Evolutionary conservation across 768 basidiomycete species (phyloP), one percentile per base, ranked within the genome.

Genomic region (Gymnopilus dilepis): DNA sequence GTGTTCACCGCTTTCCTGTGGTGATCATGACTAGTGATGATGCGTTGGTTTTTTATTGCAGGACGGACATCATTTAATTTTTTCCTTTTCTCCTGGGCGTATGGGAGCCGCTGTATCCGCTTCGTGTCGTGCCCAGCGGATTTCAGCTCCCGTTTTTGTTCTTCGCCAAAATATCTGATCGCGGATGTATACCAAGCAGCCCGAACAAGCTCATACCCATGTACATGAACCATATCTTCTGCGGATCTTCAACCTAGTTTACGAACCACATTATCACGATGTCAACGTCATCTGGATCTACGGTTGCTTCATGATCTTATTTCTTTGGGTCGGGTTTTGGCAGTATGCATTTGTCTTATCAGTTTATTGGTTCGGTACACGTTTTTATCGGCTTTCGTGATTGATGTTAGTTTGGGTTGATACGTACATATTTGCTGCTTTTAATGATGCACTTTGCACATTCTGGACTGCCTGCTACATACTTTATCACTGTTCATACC

Each of bases 1-100:
- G 33, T 58, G 31, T 21, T 55, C 26, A 43, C 62, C 30, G 50
- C 58, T 30, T 50, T 62, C 26, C 33, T 65, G 11, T 65, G 58
- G 57, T 63, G 53, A 59, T 59, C 22, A 13, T 22, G 28, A 37
- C 19, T 47, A 12, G 28, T 22, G 22, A 12, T 13, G 9, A 21
- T 28, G 11, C 21, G 5, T 21, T 28, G 13, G 33, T n/a, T 19
- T 45, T 31, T 31, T 47, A 12, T 31, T 28, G 26, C 24, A 15
- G 13, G 47, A n/a, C 28, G 47, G 47, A 50, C 47, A 33, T 48
- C 37, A 57, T 22, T 19, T 45, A 48, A 48, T 58, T 40, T 59
- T 28, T 38, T 38, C 28, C 12, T 41, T 42, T 38, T 50, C 28
- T 15, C 24, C 41, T 4, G 37, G 30, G 48, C 24, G 42, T 38